phyloP scores from a whole-genome alignment of 495 filamentous ascomycete species.

The Daldinia decipiens region DNA sequence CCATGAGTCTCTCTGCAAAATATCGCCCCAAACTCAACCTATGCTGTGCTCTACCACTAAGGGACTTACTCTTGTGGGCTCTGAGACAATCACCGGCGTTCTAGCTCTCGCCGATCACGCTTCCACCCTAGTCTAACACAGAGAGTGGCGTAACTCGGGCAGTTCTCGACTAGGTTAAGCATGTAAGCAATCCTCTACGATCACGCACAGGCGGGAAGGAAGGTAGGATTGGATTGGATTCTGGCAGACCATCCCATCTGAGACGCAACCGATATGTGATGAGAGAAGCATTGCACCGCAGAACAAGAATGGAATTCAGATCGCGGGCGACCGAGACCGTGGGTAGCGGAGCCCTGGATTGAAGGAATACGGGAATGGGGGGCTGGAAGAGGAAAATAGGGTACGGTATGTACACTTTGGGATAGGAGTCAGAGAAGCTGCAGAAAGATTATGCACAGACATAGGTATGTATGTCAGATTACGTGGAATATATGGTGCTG shows the following conservation, averaged over 20 bases:
- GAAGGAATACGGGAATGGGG: slow-evolving; percentile 44
- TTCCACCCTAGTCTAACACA: slow-evolving; percentile 4
- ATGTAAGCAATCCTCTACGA: slow-evolving; percentile 14
- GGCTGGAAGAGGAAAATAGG: slow-evolving; percentile 16
- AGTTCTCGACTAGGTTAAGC: slow-evolving; percentile 4
- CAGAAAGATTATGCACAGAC: slow-evolving; percentile 32
- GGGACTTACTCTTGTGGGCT: neutral
- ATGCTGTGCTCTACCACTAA: slow-evolving; percentile 11
- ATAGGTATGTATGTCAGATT: slow-evolving; percentile 6
- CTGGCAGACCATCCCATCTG: slow-evolving; percentile 18
- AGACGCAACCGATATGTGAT: slow-evolving; percentile 22
- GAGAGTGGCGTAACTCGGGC: slow-evolving; percentile 2
- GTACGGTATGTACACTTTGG: neutral
- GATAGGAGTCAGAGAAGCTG: slow-evolving; percentile 12
- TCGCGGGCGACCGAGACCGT: slow-evolving; percentile 35
- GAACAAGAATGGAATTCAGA: slow-evolving; percentile 28
- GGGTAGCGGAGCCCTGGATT: slow-evolving; percentile 35
- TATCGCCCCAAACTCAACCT: slow-evolving; percentile 12
- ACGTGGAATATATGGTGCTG: slow-evolving; percentile 7
- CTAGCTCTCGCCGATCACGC: slow-evolving; percentile 9
- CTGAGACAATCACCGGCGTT: slow-evolving; percentile 5
- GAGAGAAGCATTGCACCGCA: neutral
- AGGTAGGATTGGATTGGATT: slow-evolving; percentile 41
- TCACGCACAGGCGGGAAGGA: slow-evolving; percentile 23
- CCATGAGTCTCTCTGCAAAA: slow-evolving; percentile 12